Evolutionary conservation across 352 stramenopile genomes (phyloP).

Genomic region (Globisporangium heterothallicum): DNA sequence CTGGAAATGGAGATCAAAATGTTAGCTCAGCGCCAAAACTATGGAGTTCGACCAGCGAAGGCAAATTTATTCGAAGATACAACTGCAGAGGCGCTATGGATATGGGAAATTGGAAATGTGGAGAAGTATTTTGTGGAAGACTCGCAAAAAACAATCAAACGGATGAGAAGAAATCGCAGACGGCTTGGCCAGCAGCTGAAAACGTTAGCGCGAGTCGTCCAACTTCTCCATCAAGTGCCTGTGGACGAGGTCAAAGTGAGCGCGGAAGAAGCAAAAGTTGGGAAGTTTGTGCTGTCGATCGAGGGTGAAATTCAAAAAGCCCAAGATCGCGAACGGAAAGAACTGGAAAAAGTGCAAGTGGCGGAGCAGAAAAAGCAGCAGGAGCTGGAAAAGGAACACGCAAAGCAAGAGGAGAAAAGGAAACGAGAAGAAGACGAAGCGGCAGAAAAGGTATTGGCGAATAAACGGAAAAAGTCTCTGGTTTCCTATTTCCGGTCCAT

Average conservation of each 20-base stretch:
- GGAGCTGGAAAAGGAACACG: conserved; percentile 49
- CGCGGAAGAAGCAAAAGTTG: conserved; percentile 74
- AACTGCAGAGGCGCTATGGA: conserved; percentile 64
- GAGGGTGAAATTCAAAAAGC: conserved; percentile 62
- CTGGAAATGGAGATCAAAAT: conserved; percentile 88
- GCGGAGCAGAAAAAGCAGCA: conserved; percentile 54
- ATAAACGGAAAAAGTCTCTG: conserved; percentile 63
- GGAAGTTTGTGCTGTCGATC: conserved; percentile 61
- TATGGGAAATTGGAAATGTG: conserved; percentile 77
- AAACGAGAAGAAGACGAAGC: conserved; percentile 48
- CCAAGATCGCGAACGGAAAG: conserved; percentile 46
- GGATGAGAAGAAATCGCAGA: conserved; percentile 75
- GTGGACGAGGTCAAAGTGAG: conserved; percentile 79
- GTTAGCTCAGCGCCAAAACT: conserved; percentile 68
- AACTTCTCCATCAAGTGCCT: conserved; percentile 56
- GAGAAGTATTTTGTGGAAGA: conserved; percentile 70
- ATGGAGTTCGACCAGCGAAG: conserved; percentile 59
- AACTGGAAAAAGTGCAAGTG: conserved; percentile 48
- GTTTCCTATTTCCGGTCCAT: conserved; percentile 61
- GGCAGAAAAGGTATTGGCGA: conserved; percentile 32
- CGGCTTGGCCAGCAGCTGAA: conserved; percentile 69
- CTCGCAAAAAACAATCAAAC: conserved; percentile 69
- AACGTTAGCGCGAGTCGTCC: conserved; percentile 53
- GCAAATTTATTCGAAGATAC: conserved; percentile 82
- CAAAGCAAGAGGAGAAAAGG: conserved; percentile 58